These are phyloP conservation scores for Pilatotrama ljubarskyi DNA, from an alignment of 768 basidiomycete species.

Conservation along the genomic window DNA sequence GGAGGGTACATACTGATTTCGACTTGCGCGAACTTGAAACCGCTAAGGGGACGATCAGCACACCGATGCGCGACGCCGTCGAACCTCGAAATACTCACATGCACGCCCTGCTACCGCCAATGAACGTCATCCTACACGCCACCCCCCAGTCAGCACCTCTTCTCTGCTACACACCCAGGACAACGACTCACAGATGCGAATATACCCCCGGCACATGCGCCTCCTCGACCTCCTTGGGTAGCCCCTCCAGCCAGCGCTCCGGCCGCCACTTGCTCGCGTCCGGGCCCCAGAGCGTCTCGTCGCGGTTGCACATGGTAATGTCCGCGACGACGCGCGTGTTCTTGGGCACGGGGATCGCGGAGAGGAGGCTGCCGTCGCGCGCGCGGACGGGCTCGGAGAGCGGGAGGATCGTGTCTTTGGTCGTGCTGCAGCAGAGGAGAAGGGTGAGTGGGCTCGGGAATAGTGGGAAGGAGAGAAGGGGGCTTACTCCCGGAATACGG, in stretches of 20 bases:
- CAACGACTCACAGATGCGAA: slow-evolving; percentile 18
- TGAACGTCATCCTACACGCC: slow-evolving; percentile 18
- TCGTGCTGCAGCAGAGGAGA: slow-evolving; percentile 30
- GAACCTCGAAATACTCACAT: slow-evolving; percentile 3
- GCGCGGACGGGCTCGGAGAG: slow-evolving; percentile 40
- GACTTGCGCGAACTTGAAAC: slow-evolving; percentile 23
- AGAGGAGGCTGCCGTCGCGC: slow-evolving; percentile 37
- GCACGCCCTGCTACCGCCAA: slow-evolving; percentile 14
- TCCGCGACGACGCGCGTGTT: slow-evolving; percentile 20
- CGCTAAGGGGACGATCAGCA: not conserved
- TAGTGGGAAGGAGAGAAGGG: not conserved
- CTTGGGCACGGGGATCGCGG: slow-evolving; percentile 40
- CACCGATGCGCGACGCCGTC: not conserved
- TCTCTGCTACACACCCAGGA: not conserved
- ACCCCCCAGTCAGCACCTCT: not conserved
- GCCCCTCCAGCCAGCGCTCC: slow-evolving; percentile 24
- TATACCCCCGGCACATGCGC: slow-evolving; percentile 22
- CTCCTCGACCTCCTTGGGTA: slow-evolving; percentile 19
- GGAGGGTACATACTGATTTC: slow-evolving; percentile 8
- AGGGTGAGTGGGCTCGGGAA: not conserved
- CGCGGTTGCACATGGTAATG: slow-evolving; percentile 11
- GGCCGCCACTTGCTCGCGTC: slow-evolving; percentile 25
- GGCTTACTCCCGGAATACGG: slow-evolving; percentile 15
- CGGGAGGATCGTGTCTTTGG: slow-evolving; percentile 42
- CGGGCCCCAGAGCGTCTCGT: slow-evolving; percentile 20